These are phyloP conservation scores for Rhodotorula kratochvilovae DNA, from an alignment of 768 basidiomycete species.

Conservation along the genomic window DNA sequence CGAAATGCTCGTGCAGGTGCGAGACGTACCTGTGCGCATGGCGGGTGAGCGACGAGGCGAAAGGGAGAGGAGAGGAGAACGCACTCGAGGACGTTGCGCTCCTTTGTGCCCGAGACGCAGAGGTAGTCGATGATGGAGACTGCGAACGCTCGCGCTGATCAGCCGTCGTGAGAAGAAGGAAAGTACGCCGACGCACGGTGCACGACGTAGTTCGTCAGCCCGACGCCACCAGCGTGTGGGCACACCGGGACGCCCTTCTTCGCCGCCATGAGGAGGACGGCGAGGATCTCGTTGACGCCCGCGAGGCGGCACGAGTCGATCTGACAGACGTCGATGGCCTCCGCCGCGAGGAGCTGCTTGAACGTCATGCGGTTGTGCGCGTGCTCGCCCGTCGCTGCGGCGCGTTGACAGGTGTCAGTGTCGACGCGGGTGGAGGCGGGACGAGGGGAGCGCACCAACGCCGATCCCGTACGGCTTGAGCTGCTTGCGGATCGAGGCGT, in stretches of 20 bases:
- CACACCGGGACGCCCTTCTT: slow-evolving; percentile 58
- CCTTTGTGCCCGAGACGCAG: slow-evolving; percentile 82
- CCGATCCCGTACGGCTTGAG: slow-evolving; percentile 75
- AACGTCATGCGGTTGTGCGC: slow-evolving; percentile 93
- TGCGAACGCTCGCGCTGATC: slow-evolving; percentile 8
- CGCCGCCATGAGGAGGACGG: slow-evolving; percentile 81
- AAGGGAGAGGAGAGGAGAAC: slow-evolving; percentile 27
- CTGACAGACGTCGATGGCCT: slow-evolving; percentile 91
- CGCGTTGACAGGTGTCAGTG: not conserved
- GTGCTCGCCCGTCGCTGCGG: slow-evolving; percentile 78
- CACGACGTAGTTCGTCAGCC: slow-evolving; percentile 86
- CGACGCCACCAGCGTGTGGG: slow-evolving; percentile 92
- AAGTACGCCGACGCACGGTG: slow-evolving; percentile 58
- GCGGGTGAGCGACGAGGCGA: too few species aligned
- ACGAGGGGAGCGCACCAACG: slow-evolving; percentile 49
- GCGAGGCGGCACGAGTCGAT: slow-evolving; percentile 88
- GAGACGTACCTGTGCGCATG: slow-evolving; percentile 53
- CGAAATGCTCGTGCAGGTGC: slow-evolving; percentile 91
- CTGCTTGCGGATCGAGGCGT: slow-evolving; percentile 62
- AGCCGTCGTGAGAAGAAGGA: not conserved
- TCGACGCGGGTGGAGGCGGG: not conserved
- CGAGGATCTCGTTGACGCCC: slow-evolving; percentile 88
- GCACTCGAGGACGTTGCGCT: slow-evolving; percentile 77
- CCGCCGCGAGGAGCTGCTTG: slow-evolving; percentile 80
- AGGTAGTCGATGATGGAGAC: slow-evolving; percentile 84